Evolutionary conservation across 1,284 basidiomycete species (phyloP), one percentile per base, ranked within the genome.

Genomic region (Xerocomus minutiporus): DNA sequence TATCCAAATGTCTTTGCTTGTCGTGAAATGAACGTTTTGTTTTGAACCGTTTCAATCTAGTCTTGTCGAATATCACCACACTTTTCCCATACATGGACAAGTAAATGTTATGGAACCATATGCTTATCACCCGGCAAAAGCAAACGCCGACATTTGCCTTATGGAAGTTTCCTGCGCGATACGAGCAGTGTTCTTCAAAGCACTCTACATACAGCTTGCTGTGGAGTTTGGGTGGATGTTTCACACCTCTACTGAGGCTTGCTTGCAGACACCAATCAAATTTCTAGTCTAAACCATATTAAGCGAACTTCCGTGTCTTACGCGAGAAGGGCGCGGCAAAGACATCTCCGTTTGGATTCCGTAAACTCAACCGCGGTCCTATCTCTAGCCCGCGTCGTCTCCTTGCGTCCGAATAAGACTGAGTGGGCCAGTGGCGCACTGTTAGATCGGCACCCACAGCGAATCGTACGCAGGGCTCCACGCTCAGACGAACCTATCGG

Each of bases 251-350:
- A 39, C 12, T 44, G n/a, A 26, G 47, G 40, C 20, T 9, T 23
- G 11, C 36, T 29, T 29, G 41, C n/a, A 43, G 38, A 43, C 38
- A 42, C 11, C 28, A 20, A 29, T 17, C n/a, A 38, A 8, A 44
- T 32, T 32, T 40, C 42, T 3, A 46, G 38, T 28, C 61, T 63
- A 65, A 52, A 56, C 61, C 52, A 52, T 54, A 57, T 41, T 3
- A 26, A 56, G 59, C 50, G 44, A 48, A 12, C 45, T 34, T 34
- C 46, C 36, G 56, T 42, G 23, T 29, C 1, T 29, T 43, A 45
- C 48, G 57, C 49, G 54, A 63, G 34, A 58, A 45, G 20, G 49
- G 15, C 48, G 56, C 50, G 51, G 29, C 34, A 40, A 47, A 44
- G 43, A 43, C n/a, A 48, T 28, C 23, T 40, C n/a, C 34, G 49